Evolutionary conservation across 768 basidiomycete species (phyloP).

Genomic region (Gymnopilus junonius): DNA sequence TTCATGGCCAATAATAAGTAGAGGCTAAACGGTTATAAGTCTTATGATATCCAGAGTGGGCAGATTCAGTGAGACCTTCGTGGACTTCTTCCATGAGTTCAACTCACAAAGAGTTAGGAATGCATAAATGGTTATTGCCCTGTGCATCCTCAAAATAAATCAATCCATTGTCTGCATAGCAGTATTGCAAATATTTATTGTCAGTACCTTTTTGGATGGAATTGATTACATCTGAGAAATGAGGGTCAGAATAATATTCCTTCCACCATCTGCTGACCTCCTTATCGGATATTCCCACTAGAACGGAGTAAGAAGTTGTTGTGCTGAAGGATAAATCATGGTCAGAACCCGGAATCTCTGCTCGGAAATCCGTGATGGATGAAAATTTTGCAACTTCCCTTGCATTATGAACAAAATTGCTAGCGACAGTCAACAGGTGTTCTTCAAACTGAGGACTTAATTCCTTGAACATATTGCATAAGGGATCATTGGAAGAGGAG

Average conservation of each 20-base stretch:
- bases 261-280: background rate
- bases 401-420: background rate
- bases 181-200: background rate
- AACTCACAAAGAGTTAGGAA: conserved; percentile 24
- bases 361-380: too few species aligned
- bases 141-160: conserved; percentile 30
- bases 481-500: conserved; percentile 15
- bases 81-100: conserved; percentile 30
- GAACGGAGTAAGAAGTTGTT: background rate
- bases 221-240: background rate
- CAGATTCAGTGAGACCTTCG: conserved; percentile 24
- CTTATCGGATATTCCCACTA: background rate
- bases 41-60: conserved; percentile 33
- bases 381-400: too few species aligned
- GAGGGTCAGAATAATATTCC: background rate
- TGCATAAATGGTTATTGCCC: conserved; percentile 30
- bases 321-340: too few species aligned
- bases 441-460: conserved; percentile 31
- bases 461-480: conserved; percentile 29
- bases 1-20: conserved; percentile 36
- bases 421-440: conserved; percentile 22
- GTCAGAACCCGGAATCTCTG: too few species aligned
- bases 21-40: conserved; percentile 25
- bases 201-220: background rate
- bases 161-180: conserved; percentile 3